Conservation (phyloP, 306 rosid species). For the Geum urbanum region DNA sequence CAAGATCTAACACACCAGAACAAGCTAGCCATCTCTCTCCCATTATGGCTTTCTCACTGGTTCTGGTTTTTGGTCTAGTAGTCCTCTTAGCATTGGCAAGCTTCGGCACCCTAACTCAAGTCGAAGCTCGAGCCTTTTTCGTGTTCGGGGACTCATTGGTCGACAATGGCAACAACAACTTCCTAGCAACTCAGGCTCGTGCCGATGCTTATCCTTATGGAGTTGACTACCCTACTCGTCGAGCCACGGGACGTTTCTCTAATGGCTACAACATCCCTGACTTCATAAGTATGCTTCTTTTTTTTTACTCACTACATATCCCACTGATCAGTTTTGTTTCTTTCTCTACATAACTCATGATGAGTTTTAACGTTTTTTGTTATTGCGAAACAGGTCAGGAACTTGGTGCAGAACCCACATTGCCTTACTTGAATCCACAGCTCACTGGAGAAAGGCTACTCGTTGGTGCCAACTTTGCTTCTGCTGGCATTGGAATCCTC, state of each 20-base stretch:
- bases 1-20: not conserved
- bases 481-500: slow-evolving; percentile 89
- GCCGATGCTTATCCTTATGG: slow-evolving; percentile 85
- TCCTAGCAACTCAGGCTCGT: slow-evolving; percentile 72
- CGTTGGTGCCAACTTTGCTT: slow-evolving; percentile 88
- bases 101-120: not conserved
- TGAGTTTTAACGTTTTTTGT: not conserved
- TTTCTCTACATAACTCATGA: no score
- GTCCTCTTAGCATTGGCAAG: slow-evolving; percentile 18
- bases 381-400: slow-evolving; percentile 42
- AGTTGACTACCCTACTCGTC: slow-evolving; percentile 61
- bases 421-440: slow-evolving; percentile 68
- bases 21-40: no score
- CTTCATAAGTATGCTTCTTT: slow-evolving; percentile 42
- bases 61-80: slow-evolving; percentile 11
- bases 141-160: slow-evolving; percentile 93
- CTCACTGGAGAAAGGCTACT: slow-evolving; percentile 53
- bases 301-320: not conserved
- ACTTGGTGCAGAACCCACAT: slow-evolving; percentile 55
- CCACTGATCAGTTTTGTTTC: no score
- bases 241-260: slow-evolving; percentile 88
- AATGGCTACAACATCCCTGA: slow-evolving; percentile 91
- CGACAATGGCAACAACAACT: slow-evolving; percentile 85
- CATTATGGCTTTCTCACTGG: slow-evolving; percentile 23
- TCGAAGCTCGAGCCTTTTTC: slow-evolving; percentile 56